Base-by-base conservation (phyloP, 2,329 filamentous ascomycete genomes). In the Acephala macrosclerotiorum region DNA sequence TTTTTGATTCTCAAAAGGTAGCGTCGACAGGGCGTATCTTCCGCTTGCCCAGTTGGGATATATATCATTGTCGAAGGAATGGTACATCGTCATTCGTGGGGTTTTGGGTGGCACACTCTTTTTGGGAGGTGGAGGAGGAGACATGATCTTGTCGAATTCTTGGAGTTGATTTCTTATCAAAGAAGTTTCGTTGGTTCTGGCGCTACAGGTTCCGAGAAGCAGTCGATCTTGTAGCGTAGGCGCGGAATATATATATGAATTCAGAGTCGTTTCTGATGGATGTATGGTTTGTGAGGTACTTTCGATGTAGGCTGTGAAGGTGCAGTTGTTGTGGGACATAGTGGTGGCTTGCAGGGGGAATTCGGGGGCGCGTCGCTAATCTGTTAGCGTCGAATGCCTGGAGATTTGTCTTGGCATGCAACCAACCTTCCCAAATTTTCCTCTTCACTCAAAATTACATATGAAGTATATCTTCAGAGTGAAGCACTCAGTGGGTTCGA, bases 351-450 rank as follows among this genome's bases (percentile, higher is more conserved):
- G 45, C n/a, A 2, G 45, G 11, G 11, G 6, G 29, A 33, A 5
- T 33, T 20, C 11, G 25, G 45, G 45, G 45, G 45, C 6, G 18
- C 2, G 45, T 49, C 45, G 45, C 45, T 49, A 49, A 49, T 22
- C 25, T 22, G 20, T 49, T 49, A 49, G 45, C 45, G 45, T 49
- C 6, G n/a, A 22, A n/a, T 22, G 45, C n/a, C 45, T 22, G 5
- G n/a, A 25, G 45, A 49, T 42, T 42, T 49, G 18, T 49, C 45
- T 49, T 49, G 45, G 45, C 45, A 22, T 8, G 45, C 38, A 25
- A 49, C n/a, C n/a, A 22, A 49, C n/a, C 45, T 22, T 33, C n/a
- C 1, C 2, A 25, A 11, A 49, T 6, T 49, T 49, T 4, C 6
- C n/a, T 49, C 6, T 9, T 22, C 18, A 22, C 11, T 20, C 20